phyloP scores from a whole-genome alignment of 208 protist species.

The Kentomonas sorsogonicus region DNA sequence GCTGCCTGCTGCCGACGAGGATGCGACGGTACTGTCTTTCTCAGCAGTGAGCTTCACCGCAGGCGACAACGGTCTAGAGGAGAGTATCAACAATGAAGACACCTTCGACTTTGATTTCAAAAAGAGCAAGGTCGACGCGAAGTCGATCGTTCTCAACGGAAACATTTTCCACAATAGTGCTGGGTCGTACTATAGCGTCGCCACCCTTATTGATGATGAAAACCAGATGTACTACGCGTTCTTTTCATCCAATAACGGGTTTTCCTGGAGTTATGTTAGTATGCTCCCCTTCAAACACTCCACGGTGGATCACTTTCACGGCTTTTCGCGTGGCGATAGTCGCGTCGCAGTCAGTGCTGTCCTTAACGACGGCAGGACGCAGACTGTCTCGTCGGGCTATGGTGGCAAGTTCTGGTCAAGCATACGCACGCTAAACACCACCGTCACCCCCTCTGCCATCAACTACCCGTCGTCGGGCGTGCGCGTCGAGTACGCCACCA shows the following conservation, averaged over 20 bases:
- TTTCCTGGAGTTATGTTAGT: no score
- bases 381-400: constrained; percentile 35
- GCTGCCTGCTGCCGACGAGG: constrained; percentile 14
- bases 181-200: constrained; percentile 42
- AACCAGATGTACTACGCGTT: constrained; percentile 16
- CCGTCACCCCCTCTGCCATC: constrained; percentile 23
- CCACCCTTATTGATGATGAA: constrained; percentile 20
- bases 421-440: constrained; percentile 26
- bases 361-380: no score
- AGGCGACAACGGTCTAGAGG: constrained; percentile 1
- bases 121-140: constrained; percentile 15
- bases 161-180: constrained; percentile 30
- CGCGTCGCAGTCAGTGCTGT: no score
- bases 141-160: constrained; percentile 37
- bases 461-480: constrained; percentile 23
- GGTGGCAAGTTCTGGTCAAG: constrained; percentile 36
- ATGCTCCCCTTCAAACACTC: no score
- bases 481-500: constrained; percentile 21
- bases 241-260: background rate
- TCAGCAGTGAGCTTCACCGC: constrained; percentile 6
- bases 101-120: constrained; percentile 20
- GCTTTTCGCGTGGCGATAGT: no score
- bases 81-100: constrained; percentile 11
- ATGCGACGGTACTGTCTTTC: constrained; percentile 17
- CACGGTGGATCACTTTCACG: no score